Conservation (phyloP, 2,329 filamentous ascomycete species). For the Ophiosphaerella herpotricha region DNA sequence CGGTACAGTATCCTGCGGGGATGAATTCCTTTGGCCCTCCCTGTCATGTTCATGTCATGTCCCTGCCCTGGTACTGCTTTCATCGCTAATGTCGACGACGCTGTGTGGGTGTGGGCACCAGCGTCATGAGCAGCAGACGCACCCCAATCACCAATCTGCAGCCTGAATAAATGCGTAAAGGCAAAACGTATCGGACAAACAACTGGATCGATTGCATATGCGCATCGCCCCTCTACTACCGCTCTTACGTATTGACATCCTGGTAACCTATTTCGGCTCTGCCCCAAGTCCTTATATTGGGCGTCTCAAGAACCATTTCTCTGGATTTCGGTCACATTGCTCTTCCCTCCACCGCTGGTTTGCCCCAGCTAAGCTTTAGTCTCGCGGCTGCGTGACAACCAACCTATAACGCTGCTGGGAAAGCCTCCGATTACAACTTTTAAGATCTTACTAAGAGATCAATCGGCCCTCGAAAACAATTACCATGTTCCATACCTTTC, state of each 20-base stretch:
- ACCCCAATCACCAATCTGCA: slow-evolving; percentile 21
- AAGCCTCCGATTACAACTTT: slow-evolving; percentile 7
- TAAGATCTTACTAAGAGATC: slow-evolving; percentile 1
- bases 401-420: slow-evolving; percentile 7
- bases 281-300: slow-evolving; percentile 18
- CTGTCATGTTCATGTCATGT: background rate
- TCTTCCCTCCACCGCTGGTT: slow-evolving; percentile 7
- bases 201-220: slow-evolving; percentile 7
- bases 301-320: slow-evolving; percentile 14
- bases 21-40: slow-evolving; percentile 19
- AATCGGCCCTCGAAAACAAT: slow-evolving; percentile 1
- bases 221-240: slow-evolving; percentile 13
- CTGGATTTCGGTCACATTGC: slow-evolving; percentile 9
- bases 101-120: slow-evolving; percentile 5
- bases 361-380: slow-evolving; percentile 11
- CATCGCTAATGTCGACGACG: slow-evolving; percentile 13
- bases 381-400: slow-evolving; percentile 11
- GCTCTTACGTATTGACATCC: slow-evolving; percentile 9
- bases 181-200: slow-evolving; percentile 8
- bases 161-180: slow-evolving; percentile 20
- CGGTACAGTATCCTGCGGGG: slow-evolving; percentile 38
- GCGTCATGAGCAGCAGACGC: slow-evolving; percentile 7
- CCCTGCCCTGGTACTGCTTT: slow-evolving; percentile 12
- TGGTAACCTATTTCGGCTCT: slow-evolving; percentile 2
- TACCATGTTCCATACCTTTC: slow-evolving; percentile 54